These are phyloP conservation scores for Candida taoyuanica DNA, from an alignment of 805 yeast species.

Conservation along the genomic window DNA sequence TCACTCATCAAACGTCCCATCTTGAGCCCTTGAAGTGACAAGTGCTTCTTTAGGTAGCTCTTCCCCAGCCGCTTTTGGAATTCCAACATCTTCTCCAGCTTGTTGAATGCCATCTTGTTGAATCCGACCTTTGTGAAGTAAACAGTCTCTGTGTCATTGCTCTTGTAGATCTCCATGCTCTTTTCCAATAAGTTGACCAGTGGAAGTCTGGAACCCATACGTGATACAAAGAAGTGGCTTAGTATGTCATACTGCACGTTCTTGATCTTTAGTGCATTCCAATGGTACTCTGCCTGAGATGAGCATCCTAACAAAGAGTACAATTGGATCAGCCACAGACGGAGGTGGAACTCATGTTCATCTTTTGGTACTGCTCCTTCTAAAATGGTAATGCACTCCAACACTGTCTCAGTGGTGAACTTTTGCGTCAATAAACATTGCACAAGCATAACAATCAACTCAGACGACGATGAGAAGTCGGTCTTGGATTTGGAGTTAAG, in stretches of 20 bases:
- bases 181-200: conserved; percentile 33
- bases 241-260: conserved; percentile 74
- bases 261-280: conserved; percentile 54
- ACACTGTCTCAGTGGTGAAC: conserved; percentile 24
- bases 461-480: conserved; percentile 70
- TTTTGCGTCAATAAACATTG: conserved; percentile 29
- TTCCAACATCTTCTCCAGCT: conserved; percentile 60
- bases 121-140: conserved; percentile 49
- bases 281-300: conserved; percentile 46
- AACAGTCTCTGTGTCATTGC: conserved; percentile 47
- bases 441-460: conserved; percentile 54
- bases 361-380: conserved; percentile 53
- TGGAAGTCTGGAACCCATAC: conserved; percentile 45
- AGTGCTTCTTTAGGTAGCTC: conserved; percentile 36
- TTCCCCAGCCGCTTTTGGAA: conserved; percentile 47
- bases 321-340: conserved; percentile 65
- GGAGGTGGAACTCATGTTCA: conserved; percentile 66
- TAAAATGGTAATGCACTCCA: conserved; percentile 48
- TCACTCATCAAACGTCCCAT: conserved; percentile 27
- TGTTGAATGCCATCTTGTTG: conserved; percentile 56
- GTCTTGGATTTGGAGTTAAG: conserved; percentile 43
- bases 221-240: conserved; percentile 46
- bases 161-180: conserved; percentile 47
- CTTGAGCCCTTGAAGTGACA: conserved; percentile 26
- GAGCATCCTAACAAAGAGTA: conserved; percentile 56